These are phyloP conservation scores for Epithele typhae DNA, from an alignment of 768 basidiomycete genomes.

Conservation along the genomic window DNA sequence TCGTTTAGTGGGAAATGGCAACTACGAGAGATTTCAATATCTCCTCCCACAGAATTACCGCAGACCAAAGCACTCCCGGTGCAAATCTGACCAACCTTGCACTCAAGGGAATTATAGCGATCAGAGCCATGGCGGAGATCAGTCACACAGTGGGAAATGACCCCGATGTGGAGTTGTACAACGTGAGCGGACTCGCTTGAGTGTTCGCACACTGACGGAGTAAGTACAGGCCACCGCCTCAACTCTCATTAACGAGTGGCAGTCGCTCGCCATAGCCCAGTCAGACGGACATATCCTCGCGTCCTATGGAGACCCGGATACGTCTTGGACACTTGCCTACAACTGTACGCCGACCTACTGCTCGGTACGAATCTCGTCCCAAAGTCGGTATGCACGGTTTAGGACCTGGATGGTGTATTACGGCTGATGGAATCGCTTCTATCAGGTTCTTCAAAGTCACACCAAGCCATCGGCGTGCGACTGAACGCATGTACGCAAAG, in stretches of 20 bases:
- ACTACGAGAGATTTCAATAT: no score
- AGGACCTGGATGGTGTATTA: not conserved
- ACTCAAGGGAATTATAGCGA: slow-evolving; percentile 43
- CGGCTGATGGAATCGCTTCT: not conserved
- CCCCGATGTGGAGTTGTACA: slow-evolving; percentile 46
- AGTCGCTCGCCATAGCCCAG: slow-evolving; percentile 4
- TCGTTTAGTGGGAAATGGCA: no score
- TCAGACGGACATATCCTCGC: slow-evolving; percentile 7
- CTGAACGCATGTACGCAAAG: not conserved
- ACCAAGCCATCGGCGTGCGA: slow-evolving; percentile 5
- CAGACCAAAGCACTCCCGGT: slow-evolving; percentile 13
- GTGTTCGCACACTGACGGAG: no score
- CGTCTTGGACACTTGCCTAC: slow-evolving; percentile 15
- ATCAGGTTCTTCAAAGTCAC: slow-evolving; percentile 3
- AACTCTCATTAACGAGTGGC: slow-evolving; percentile 5
- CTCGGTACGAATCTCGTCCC: slow-evolving; percentile 7
- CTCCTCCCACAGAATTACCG: slow-evolving; percentile 22
- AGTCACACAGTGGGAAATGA: slow-evolving; percentile 20
- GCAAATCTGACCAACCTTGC: slow-evolving; percentile 67
- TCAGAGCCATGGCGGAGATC: slow-evolving; percentile 26
- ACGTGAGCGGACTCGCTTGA: not conserved
- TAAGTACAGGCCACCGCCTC: slow-evolving; percentile 8
- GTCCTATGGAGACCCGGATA: slow-evolving; percentile 6
- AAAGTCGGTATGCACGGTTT: slow-evolving; percentile 1
- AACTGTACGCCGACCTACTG: slow-evolving; percentile 15